Evolutionary conservation across 495 filamentous ascomycete genomes (phyloP), one percentile per base, ranked within the genome.

Genomic region (Aspergillus nanangensis): DNA sequence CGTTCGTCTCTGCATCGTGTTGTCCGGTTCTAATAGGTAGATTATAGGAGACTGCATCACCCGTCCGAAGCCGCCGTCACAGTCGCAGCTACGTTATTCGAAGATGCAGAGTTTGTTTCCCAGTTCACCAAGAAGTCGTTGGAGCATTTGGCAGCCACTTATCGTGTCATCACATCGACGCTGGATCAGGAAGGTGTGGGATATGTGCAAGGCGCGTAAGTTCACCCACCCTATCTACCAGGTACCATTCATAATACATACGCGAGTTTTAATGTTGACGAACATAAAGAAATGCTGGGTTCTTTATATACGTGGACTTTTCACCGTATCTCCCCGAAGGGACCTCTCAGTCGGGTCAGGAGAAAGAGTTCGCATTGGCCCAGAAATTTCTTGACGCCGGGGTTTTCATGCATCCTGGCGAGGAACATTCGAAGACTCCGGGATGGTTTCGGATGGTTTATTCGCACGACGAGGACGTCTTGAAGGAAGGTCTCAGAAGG

Each of bases 221-320:
- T n/a, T n/a, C n/a, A n/a, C n/a, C n/a, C n/a, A n/a, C 36, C 36
- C 14, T 14, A 32, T 34, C 31, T 34, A 17, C 0, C 8, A 22
- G 15, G 9, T 19, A 3, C 20, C 15, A 3, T 27, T n/a, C 10
- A n/a, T n/a, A n/a, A n/a, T n/a, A n/a, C n/a, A n/a, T n/a, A n/a
- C n/a, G n/a, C n/a, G n/a, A n/a, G n/a, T n/a, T n/a, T n/a, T n/a
- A n/a, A n/a, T n/a, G n/a, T n/a, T 23, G 27, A 22, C 8, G 20
- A 13, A 10, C 21, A 23, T 38, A 2, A 32, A 69, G 66, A 24
- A 77, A 75, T 45, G 75, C 75, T 3, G 76, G 71, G 3, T 74
- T 79, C 50, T 79, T 78, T 39, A 45, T 79, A 5, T 78, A 73
- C 49, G 55, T 71, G 4, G 70, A 78, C 52, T 51, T 78, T n/a